These are phyloP conservation scores for Plenodomus tracheiphilus DNA, from an alignment of 2,329 filamentous ascomycete species.

Conservation along the genomic window DNA sequence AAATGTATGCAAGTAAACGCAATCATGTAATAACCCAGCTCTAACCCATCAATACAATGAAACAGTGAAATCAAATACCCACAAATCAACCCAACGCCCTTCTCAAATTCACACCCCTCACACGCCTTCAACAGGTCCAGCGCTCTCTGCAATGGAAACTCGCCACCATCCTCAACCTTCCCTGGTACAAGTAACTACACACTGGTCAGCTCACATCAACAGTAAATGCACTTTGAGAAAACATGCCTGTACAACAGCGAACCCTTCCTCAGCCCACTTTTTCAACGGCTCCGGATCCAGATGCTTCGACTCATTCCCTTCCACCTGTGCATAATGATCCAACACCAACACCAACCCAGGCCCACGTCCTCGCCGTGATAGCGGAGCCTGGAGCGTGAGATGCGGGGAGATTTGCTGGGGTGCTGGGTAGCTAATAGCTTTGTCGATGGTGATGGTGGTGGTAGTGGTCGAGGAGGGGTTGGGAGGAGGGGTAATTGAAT, in stretches of 20 bases:
- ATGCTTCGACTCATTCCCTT: slow-evolving; percentile 41
- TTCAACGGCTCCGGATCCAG: slow-evolving; percentile 59
- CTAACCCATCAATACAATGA: no score
- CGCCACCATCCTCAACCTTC: slow-evolving; percentile 36
- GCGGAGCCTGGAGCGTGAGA: slow-evolving; percentile 49
- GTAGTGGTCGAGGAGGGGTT: slow-evolving; percentile 3
- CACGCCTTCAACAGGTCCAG: slow-evolving; percentile 27
- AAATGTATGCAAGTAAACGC: not conserved
- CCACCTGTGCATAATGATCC: slow-evolving; percentile 37
- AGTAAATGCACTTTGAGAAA: not conserved
- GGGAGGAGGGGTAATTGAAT: slow-evolving; percentile 13
- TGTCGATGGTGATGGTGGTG: not conserved
- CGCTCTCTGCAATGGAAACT: slow-evolving; percentile 35
- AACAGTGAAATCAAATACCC: not conserved
- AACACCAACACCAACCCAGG: slow-evolving; percentile 54
- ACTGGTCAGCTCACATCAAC: slow-evolving; percentile 17
- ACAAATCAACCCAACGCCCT: slow-evolving; percentile 40
- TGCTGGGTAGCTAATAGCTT: slow-evolving; percentile 12
- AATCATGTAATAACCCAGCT: not conserved
- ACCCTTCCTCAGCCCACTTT: slow-evolving; percentile 76
- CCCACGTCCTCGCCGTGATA: slow-evolving; percentile 54
- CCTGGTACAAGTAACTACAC: slow-evolving; percentile 50
- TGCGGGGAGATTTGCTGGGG: slow-evolving; percentile 28
- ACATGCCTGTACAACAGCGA: slow-evolving; percentile 58
- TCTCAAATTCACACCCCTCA: slow-evolving; percentile 27